Evolutionary conservation across 2,329 filamentous ascomycete species (phyloP), one percentile per base, ranked within the genome.

Genomic region (Botryotinia globosa): DNA sequence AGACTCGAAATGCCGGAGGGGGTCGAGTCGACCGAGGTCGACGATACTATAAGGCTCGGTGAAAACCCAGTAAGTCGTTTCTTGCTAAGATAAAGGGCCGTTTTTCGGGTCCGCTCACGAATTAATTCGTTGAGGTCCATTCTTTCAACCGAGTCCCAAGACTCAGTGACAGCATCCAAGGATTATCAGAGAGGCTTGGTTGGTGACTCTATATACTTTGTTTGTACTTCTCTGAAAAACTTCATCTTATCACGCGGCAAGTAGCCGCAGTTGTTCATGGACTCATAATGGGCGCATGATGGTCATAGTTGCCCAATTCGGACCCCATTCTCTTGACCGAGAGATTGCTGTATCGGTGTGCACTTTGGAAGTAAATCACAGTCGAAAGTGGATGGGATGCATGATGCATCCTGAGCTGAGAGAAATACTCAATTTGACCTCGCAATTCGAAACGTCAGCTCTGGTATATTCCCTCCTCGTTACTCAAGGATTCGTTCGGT

Each of bases 241-340:
- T 59, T 67, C 70, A 48, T 25, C 42, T 42, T 42, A 66, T 71
- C 70, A 72, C 70, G 29, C 44, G 70, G 48, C 70, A 56, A 72
- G 62, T 51, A 58, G 39, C 62, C 62, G 61, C 45, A 72, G 62
- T 62, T 71, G 37, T 34, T 67, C 48, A 72, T 29, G 37, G 39
- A 42, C 70, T 42, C 51, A 72, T 59, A 32, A 72, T 72, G 37
- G 62, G 62, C 69, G 51, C 62, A 72, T 72, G 63, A 67, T 72
- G 61, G 62, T 32, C 69, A 65, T 66, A 66, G 37, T 58, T 72
- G 54, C 62, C 32, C 51, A 67, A 34, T 59, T 56, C 62, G 45
- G 45, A 42, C 29, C 42, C 62, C 51, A 34, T 72, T 59, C 37
- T 32, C 44, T 61, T 42, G 48, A 42, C 65, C 65, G 65, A 56